These are phyloP conservation scores for Boechera stricta DNA, from an alignment of 345 rosid genomes.

Conservation along the genomic window DNA sequence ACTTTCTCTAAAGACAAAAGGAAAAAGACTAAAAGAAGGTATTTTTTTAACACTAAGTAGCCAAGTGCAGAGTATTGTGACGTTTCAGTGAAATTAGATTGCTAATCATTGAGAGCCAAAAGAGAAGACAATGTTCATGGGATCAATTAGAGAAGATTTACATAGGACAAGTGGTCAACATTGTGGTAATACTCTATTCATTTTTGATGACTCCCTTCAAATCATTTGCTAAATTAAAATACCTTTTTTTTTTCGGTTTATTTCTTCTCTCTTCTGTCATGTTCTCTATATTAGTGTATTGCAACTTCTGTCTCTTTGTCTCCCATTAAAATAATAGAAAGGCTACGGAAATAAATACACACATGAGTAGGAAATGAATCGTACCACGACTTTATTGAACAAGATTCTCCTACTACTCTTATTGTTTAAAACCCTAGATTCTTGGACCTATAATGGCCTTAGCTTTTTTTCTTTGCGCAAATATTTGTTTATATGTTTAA, in stretches of 20 bases:
- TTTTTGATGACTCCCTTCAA: slow-evolving; percentile 25
- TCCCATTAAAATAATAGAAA: slow-evolving; percentile 20
- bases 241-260: not conserved
- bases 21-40: slow-evolving; percentile 17
- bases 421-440: slow-evolving; percentile 41
- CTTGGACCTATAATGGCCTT: slow-evolving; percentile 36
- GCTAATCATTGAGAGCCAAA: slow-evolving; percentile 30
- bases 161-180: slow-evolving; percentile 46
- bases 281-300: slow-evolving; percentile 23
- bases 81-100: slow-evolving; percentile 38
- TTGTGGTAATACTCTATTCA: slow-evolving; percentile 28
- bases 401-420: slow-evolving; percentile 32
- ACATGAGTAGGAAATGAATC: slow-evolving; percentile 42
- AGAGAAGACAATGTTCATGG: slow-evolving; percentile 36
- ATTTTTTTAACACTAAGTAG: slow-evolving; percentile 24
- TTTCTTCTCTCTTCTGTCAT: slow-evolving; percentile 33
- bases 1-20: slow-evolving; percentile 19
- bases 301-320: slow-evolving; percentile 44
- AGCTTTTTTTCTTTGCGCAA: not conserved
- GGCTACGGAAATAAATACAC: slow-evolving; percentile 22
- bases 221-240: slow-evolving; percentile 26
- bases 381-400: slow-evolving; percentile 38
- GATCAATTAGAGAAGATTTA: slow-evolving; percentile 38
- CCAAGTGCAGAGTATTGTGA: slow-evolving; percentile 45
- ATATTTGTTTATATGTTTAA: slow-evolving; percentile 12